Evolutionary conservation across 768 basidiomycete genomes (phyloP).

Genomic region (Pulveroboletus sp.): DNA sequence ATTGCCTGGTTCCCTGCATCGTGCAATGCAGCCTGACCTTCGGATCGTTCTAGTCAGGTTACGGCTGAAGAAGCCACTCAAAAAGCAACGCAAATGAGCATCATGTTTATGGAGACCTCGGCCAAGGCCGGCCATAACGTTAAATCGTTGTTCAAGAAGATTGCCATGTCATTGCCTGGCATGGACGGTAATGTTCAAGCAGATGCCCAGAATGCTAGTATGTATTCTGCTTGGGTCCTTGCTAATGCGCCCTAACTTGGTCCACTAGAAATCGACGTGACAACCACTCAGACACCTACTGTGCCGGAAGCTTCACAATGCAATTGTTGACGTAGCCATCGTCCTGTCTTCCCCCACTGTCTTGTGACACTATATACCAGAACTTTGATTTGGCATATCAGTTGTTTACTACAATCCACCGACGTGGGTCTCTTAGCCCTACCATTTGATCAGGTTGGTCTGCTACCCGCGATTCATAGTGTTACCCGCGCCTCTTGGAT

Average conservation of each 20-base stretch:
- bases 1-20: background rate
- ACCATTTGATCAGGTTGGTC: slow-evolving; percentile 4
- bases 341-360: background rate
- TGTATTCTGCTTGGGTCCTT: slow-evolving; percentile 7
- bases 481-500: slow-evolving; percentile 92
- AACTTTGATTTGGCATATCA: slow-evolving; percentile 25
- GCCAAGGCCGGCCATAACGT: slow-evolving; percentile 99
- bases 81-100: slow-evolving; percentile 83
- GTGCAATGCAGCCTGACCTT: slow-evolving; percentile 1
- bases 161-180: slow-evolving; percentile 95
- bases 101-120: slow-evolving; percentile 99
- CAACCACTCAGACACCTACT: slow-evolving; percentile 58
- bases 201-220: slow-evolving; percentile 51
- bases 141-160: slow-evolving; percentile 98
- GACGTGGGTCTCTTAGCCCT: slow-evolving; percentile 6
- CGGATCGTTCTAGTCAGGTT: slow-evolving; percentile 72
- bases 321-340: slow-evolving; percentile 52
- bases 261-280: slow-evolving; percentile 83
- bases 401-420: slow-evolving; percentile 12
- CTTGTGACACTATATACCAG: slow-evolving; percentile 24
- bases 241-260: slow-evolving; percentile 4
- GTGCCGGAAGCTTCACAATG: slow-evolving; percentile 87
- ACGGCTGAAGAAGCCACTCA: slow-evolving; percentile 95
- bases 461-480: slow-evolving; percentile 82
- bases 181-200: slow-evolving; percentile 79